Percentiles rank a stretch among this genome's conserved stretches.
phyloP scores from a whole-genome alignment of 345 rosid genomes.

The Ceriops tagal region DNA sequence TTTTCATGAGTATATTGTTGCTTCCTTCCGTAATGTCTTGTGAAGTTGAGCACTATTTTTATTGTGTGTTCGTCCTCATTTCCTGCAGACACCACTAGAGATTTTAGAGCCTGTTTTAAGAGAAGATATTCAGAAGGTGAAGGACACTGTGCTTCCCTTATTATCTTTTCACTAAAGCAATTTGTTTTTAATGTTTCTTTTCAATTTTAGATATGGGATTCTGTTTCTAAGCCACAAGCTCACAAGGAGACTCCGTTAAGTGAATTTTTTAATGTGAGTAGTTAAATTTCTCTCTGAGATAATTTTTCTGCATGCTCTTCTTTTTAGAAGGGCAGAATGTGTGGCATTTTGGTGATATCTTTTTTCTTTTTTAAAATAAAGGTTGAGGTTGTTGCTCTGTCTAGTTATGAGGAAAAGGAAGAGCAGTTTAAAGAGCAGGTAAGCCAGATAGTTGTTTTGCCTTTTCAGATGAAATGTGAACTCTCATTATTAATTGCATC shows the following conservation, averaged over 20 bases:
- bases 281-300: conserved; percentile 10
- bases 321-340: background rate
- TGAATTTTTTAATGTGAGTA: conserved; percentile 89
- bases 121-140: conserved; percentile 97
- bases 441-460: conserved; percentile 1
- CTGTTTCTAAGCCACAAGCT: conserved; percentile 90
- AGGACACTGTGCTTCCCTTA: conserved; percentile 17
- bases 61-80: conserved; percentile 18
- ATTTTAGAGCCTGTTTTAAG: conserved; percentile 89
- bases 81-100: conserved; percentile 84
- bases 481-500: too few species aligned
- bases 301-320: background rate
- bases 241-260: conserved; percentile 90
- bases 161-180: conserved; percentile 9
- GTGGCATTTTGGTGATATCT: conserved; percentile 8
- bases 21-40: background rate
- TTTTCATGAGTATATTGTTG: background rate
- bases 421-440: conserved; percentile 98
- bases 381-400: conserved; percentile 97
- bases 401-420: conserved; percentile 98
- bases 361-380: conserved; percentile 25
- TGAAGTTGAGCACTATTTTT: conserved; percentile 8
- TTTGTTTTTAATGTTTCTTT: conserved; percentile 10
- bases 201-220: conserved; percentile 87
- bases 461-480: background rate